These are phyloP conservation scores for Fraxinus ornus DNA, from an alignment of 305 asterid species.

Conservation along the genomic window DNA sequence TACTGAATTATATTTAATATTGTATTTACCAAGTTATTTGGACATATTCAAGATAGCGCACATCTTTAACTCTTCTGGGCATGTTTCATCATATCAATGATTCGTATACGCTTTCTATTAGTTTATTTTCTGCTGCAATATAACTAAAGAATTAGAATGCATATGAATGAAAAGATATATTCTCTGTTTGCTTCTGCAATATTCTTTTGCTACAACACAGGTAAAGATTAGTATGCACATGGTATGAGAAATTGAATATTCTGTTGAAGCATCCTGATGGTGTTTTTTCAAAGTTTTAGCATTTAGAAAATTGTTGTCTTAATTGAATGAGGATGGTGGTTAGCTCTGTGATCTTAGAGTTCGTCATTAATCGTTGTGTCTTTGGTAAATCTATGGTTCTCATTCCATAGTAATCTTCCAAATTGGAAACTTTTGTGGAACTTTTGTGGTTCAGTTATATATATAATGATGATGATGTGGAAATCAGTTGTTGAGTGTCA, in stretches of 20 bases:
- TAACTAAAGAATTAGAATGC: not conserved
- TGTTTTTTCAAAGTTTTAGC: not conserved
- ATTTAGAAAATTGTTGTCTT: not conserved
- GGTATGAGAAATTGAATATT: not conserved
- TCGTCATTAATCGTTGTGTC: not conserved
- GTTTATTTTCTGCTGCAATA: not conserved
- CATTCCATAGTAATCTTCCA: not conserved
- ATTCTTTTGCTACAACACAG: constrained; percentile 3
- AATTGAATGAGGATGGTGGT: not conserved
- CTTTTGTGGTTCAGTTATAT: not conserved
- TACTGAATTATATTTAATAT: not conserved
- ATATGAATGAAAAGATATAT: not conserved
- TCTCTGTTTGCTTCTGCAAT: not conserved
- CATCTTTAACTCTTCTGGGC: constrained; percentile 4
- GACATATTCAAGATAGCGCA: constrained; percentile 2
- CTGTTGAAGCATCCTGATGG: constrained; percentile 3
- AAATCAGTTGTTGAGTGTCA: not conserved
- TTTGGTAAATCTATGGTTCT: not conserved
- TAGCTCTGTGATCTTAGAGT: not conserved
- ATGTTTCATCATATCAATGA: not conserved
- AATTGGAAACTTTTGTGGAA: not conserved
- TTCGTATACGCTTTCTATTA: not conserved
- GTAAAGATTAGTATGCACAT: not conserved
- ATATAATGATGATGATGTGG: not conserved
- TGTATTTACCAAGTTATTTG: constrained; percentile 4